phyloP scores from a whole-genome alignment of 140 eudicot species.

The Ambrosia hybrid region DNA sequence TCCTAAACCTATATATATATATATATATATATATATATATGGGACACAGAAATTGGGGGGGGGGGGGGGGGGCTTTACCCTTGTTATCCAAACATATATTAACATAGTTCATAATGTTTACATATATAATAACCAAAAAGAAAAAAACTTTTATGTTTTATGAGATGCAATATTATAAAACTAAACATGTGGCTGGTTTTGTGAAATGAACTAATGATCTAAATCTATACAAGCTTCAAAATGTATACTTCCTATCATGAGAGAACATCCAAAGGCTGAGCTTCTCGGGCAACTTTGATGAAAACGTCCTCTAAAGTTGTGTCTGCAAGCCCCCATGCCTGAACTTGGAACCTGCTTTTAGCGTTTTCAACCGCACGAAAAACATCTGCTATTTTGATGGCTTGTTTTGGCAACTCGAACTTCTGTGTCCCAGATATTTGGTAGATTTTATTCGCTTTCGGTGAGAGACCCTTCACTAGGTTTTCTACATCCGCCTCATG shows the following conservation, averaged over 20 bases:
- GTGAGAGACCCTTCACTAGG: slow-evolving; percentile 56
- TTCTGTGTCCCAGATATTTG: slow-evolving; percentile 89
- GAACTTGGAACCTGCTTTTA: slow-evolving; percentile 74
- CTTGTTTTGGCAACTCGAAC: slow-evolving; percentile 85
- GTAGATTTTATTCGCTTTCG: slow-evolving; percentile 71
- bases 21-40: too few species aligned
- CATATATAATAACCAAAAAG: background rate
- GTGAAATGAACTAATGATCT: background rate
- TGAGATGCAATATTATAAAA: slow-evolving; percentile 10
- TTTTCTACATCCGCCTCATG: slow-evolving; percentile 75
- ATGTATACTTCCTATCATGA: slow-evolving; percentile 40
- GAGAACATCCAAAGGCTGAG: slow-evolving; percentile 58
- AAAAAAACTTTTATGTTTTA: background rate
- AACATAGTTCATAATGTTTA: background rate
- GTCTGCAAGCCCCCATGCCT: slow-evolving; percentile 96
- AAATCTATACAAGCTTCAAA: slow-evolving; percentile 1
- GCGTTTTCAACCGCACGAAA: slow-evolving; percentile 82
- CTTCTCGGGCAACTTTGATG: slow-evolving; percentile 85
- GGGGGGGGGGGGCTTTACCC: too few species aligned
- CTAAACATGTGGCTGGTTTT: background rate
- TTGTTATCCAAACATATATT: too few species aligned
- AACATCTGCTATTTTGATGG: slow-evolving; percentile 68
- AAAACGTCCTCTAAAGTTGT: slow-evolving; percentile 92
- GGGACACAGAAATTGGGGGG: too few species aligned
- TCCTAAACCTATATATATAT: too few species aligned